Evolutionary conservation across 768 basidiomycete genomes (phyloP).

Genomic region (Termitomyces sp.): DNA sequence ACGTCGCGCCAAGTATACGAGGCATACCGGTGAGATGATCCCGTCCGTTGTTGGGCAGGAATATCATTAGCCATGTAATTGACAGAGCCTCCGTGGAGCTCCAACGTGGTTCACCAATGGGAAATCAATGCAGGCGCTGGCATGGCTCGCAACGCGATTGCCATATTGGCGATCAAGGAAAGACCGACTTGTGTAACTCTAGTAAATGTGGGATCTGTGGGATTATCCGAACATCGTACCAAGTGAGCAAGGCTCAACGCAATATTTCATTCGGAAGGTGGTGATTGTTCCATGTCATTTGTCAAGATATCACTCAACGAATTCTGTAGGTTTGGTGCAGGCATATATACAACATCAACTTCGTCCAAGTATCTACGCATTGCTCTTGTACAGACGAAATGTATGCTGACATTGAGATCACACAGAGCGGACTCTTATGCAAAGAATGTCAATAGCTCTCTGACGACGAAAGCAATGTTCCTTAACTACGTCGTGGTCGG

Average conservation of each 20-base stretch:
- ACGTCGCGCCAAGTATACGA: slow-evolving; percentile 54
- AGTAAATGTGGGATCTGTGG: slow-evolving; percentile 58
- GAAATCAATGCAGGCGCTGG: slow-evolving; percentile 77
- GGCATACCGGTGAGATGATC: slow-evolving; percentile 49
- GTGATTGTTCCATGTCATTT: slow-evolving; percentile 10
- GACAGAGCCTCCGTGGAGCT: slow-evolving; percentile 45
- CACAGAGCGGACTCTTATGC: slow-evolving; percentile 68
- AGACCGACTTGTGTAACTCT: slow-evolving; percentile 51
- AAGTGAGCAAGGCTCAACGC: slow-evolving; percentile 61
- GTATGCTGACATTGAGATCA: background rate
- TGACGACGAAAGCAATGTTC: slow-evolving; percentile 55
- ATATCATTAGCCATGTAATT: background rate
- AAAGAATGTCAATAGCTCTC: slow-evolving; percentile 50
- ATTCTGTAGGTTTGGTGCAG: slow-evolving; percentile 57
- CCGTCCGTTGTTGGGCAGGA: background rate
- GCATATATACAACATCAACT: slow-evolving; percentile 74
- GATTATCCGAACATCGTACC: slow-evolving; percentile 63
- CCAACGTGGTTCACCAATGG: slow-evolving; percentile 40
- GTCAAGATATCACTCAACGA: background rate
- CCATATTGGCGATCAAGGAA: slow-evolving; percentile 61
- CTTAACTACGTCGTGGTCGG: slow-evolving; percentile 74
- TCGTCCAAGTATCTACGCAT: slow-evolving; percentile 53
- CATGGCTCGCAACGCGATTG: slow-evolving; percentile 69
- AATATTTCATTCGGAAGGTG: slow-evolving; percentile 74
- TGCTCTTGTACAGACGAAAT: background rate